Evolutionary conservation across 2,329 filamentous ascomycete species (phyloP).

Genomic region (Colletotrichum euphorbiae): DNA sequence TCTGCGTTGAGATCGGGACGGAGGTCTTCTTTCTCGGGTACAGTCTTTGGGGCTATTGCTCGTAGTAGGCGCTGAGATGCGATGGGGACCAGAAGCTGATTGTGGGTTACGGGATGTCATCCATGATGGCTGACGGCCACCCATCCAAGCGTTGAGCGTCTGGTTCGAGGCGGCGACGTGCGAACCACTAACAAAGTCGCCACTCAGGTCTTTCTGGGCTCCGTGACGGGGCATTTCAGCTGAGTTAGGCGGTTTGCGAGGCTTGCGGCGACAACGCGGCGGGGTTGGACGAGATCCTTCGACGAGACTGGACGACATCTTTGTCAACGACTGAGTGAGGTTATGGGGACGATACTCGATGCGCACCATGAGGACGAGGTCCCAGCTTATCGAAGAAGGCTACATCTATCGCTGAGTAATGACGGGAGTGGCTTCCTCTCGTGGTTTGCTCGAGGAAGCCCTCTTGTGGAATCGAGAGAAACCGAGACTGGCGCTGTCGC

Average conservation of each 20-base stretch:
- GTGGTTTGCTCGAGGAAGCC: neutral
- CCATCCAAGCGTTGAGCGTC: slow-evolving; percentile 54
- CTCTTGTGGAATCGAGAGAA: neutral
- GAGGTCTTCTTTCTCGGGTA: neutral
- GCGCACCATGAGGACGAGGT: slow-evolving; percentile 37
- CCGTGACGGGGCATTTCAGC: slow-evolving; percentile 18
- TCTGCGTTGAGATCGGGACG: neutral
- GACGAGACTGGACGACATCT: slow-evolving; percentile 36
- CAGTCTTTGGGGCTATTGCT: neutral
- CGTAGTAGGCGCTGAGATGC: neutral
- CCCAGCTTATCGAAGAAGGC: neutral
- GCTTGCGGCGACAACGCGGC: slow-evolving; percentile 26
- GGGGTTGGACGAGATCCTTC: slow-evolving; percentile 24
- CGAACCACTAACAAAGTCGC: slow-evolving; percentile 29
- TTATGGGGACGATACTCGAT: neutral
- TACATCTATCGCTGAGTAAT: neutral
- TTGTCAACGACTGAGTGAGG: slow-evolving; percentile 12
- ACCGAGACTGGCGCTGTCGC: slow-evolving; percentile 2
- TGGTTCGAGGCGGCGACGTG: slow-evolving; percentile 55
- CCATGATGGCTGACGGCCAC: slow-evolving; percentile 50
- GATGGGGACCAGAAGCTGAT: neutral
- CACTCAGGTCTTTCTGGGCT: slow-evolving; percentile 11
- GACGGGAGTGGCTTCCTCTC: neutral
- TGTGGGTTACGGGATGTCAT: slow-evolving; percentile 39
- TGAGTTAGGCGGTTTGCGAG: slow-evolving; percentile 18